A percentile compares a stretch with the other conserved stretches of the same genome.
phyloP scores from a whole-genome alignment of 768 basidiomycete species.

The Pleurotus sapidus region DNA sequence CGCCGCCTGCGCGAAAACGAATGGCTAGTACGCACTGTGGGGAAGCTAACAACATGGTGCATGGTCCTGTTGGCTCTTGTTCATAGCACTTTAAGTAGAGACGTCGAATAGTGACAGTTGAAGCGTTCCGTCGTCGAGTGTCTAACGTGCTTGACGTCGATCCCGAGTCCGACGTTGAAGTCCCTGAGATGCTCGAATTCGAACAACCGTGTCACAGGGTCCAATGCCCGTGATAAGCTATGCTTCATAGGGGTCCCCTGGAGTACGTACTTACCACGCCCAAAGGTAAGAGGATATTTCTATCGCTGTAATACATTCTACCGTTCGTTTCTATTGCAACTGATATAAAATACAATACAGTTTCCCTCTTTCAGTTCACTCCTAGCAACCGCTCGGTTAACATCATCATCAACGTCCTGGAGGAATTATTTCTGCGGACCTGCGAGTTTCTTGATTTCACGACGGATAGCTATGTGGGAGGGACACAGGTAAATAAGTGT shows the following conservation, averaged over 20 bases:
- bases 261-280: too few species aligned
- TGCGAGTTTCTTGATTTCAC: slow-evolving; percentile 46
- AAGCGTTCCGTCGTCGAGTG: slow-evolving; percentile 1
- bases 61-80: background rate
- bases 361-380: too few species aligned
- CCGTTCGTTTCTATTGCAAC: too few species aligned
- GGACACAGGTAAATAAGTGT: background rate
- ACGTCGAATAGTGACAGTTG: background rate
- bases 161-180: background rate
- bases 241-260: too few species aligned
- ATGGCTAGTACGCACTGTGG: background rate
- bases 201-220: too few species aligned
- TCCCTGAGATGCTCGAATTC: too few species aligned
- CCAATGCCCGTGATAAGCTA: too few species aligned
- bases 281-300: too few species aligned
- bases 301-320: too few species aligned
- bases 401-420: too few species aligned
- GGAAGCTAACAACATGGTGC: background rate
- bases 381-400: too few species aligned
- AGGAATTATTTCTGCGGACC: background rate
- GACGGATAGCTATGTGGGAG: slow-evolving; percentile 38
- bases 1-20: background rate
- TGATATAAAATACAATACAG: too few species aligned
- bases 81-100: background rate
- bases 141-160: slow-evolving; percentile 2